These are phyloP conservation scores for Starmerella sirachaensis DNA, from an alignment of 805 yeast genomes.

Conservation along the genomic window DNA sequence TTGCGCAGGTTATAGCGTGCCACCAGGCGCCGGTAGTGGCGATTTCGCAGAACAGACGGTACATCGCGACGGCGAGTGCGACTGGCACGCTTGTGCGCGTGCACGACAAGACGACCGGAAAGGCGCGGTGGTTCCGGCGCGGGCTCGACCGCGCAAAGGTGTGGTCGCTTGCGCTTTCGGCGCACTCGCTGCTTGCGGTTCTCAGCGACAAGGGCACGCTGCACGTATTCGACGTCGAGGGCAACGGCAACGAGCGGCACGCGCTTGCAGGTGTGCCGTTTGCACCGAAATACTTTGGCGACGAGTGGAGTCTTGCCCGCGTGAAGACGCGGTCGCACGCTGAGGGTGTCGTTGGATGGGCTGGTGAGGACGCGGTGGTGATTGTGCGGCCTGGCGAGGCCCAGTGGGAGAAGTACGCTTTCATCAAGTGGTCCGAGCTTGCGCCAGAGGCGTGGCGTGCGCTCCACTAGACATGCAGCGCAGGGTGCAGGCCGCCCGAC, in stretches of 20 bases:
- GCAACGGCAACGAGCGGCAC: constrained; percentile 40
- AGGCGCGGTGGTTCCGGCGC: constrained; percentile 74
- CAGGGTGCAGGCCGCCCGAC: too few relatives aligned
- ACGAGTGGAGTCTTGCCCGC: constrained; percentile 82
- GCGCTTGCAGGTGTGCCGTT: constrained; percentile 52
- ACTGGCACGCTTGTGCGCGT: constrained; percentile 72
- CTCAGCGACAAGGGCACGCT: constrained; percentile 81
- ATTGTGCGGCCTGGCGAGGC: constrained; percentile 63
- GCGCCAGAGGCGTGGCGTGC: constrained; percentile 63
- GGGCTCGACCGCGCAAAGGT: constrained; percentile 79
- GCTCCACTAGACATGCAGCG: too few relatives aligned
- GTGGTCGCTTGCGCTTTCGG: constrained; percentile 74
- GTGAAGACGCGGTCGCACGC: constrained; percentile 37
- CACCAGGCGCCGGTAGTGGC: constrained; percentile 58
- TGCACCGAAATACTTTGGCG: constrained; percentile 58
- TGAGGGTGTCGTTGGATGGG: constrained; percentile 57
- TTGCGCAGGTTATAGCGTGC: constrained; percentile 61
- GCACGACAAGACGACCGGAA: constrained; percentile 51
- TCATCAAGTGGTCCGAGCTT: constrained; percentile 52
- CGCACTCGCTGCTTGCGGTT: constrained; percentile 67
- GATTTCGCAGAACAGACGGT: constrained; percentile 49
- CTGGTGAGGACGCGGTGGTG: constrained; percentile 58
- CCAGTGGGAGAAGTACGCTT: constrained; percentile 77
- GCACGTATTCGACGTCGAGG: constrained; percentile 69
- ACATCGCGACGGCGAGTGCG: constrained; percentile 70